A percentile compares a stretch with the other conserved stretches of the same genome.
phyloP scores from a whole-genome alignment of 106 monocot species.

The Allium cepa region DNA sequence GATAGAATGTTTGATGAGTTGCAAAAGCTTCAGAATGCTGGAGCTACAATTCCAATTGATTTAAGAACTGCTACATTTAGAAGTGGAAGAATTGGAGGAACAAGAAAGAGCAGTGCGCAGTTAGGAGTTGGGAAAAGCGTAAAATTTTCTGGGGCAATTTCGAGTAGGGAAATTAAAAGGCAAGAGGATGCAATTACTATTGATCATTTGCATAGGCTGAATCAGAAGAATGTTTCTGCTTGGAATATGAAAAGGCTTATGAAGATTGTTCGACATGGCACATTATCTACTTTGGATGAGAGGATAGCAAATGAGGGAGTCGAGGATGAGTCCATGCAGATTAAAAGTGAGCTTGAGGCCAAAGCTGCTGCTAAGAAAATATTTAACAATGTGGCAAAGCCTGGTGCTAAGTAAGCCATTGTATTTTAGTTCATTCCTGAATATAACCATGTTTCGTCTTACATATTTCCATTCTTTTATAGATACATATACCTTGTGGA shows the following conservation, averaged over 20 bases:
- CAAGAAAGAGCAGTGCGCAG: constrained; percentile 14
- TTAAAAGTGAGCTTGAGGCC: constrained; percentile 70
- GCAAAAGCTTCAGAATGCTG: constrained; percentile 50
- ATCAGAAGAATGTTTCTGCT: constrained; percentile 76
- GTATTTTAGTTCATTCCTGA: not conserved
- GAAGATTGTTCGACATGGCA: constrained; percentile 56
- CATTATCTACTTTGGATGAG: constrained; percentile 58
- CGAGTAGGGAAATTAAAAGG: constrained; percentile 10
- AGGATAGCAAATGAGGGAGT: constrained; percentile 22
- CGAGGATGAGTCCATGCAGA: constrained; percentile 53
- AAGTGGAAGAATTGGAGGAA: not conserved
- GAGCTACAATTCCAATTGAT: constrained; percentile 40
- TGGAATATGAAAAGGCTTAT: constrained; percentile 94
- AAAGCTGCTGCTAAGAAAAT: constrained; percentile 70
- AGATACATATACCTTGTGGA: constrained; percentile 69
- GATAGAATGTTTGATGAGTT: constrained; percentile 39
- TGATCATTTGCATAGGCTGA: constrained; percentile 55
- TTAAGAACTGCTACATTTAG: constrained; percentile 31
- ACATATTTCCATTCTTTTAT: not conserved
- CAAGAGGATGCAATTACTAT: constrained; percentile 55
- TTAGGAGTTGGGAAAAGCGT: constrained; percentile 28
- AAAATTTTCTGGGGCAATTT: constrained; percentile 13
- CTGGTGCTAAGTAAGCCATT: constrained; percentile 53
- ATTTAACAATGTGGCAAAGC: constrained; percentile 64
- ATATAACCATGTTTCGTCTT: too few relatives aligned